Evolutionary conservation across 1,284 basidiomycete species (phyloP).

Genomic region (Phellopilus nigrolimitatus): DNA sequence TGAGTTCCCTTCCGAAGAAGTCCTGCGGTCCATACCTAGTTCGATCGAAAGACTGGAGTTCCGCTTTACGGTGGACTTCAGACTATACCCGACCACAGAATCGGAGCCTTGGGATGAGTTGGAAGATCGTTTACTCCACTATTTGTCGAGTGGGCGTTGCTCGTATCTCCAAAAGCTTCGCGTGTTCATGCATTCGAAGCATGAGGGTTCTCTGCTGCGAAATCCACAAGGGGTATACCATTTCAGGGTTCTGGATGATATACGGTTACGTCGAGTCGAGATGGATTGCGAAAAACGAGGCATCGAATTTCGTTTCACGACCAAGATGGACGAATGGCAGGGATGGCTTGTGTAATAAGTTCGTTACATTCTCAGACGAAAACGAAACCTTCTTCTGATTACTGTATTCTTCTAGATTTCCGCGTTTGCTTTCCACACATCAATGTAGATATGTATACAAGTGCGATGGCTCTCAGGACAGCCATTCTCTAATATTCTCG

Average conservation of each 20-base stretch:
- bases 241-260: conserved; percentile 1
- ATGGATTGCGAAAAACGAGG: background rate
- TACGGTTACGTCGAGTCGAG: background rate
- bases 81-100: background rate
- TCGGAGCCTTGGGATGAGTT: background rate
- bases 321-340: background rate
- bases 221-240: background rate
- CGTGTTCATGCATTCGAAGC: background rate
- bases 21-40: background rate
- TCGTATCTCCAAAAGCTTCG: background rate
- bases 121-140: background rate
- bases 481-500: too few species aligned
- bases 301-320: background rate
- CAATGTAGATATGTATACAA: too few species aligned
- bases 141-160: background rate
- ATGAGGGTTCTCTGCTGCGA: background rate
- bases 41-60: background rate
- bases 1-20: background rate
- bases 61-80: background rate
- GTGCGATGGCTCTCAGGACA: too few species aligned
- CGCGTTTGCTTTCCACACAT: too few species aligned
- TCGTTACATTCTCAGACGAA: too few species aligned
- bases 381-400: too few species aligned
- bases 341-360: conserved; percentile 1
- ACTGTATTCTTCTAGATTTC: too few species aligned